A percentile compares a stretch with the other conserved stretches of the same genome.
These are phyloP conservation scores for Zostera marina DNA, from an alignment of 116 monocot genomes.

Conservation along the genomic window DNA sequence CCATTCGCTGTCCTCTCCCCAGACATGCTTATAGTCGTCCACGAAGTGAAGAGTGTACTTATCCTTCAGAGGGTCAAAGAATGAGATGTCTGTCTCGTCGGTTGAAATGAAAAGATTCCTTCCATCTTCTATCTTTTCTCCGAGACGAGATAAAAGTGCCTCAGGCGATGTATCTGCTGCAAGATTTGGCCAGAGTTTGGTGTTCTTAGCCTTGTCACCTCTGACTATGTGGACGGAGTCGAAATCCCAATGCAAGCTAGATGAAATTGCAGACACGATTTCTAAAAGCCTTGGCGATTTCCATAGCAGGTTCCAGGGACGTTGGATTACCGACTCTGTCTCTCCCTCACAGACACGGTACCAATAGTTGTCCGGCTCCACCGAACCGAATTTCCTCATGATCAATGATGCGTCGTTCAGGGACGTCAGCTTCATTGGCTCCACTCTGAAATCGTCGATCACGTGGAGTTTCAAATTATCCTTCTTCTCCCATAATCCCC, in stretches of 20 bases:
- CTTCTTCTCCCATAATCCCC: constrained; percentile 73
- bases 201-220: constrained; percentile 72
- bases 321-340: constrained; percentile 60
- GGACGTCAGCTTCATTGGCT: constrained; percentile 52
- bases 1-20: constrained; percentile 86
- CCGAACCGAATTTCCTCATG: constrained; percentile 78
- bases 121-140: constrained; percentile 58
- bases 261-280: constrained; percentile 69
- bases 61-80: constrained; percentile 73
- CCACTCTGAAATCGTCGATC: constrained; percentile 65
- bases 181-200: constrained; percentile 65
- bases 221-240: constrained; percentile 70
- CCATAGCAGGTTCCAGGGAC: constrained; percentile 76
- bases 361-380: constrained; percentile 96
- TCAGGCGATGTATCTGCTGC: constrained; percentile 66
- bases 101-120: constrained; percentile 74
- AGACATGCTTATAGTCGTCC: constrained; percentile 73
- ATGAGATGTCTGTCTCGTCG: constrained; percentile 37
- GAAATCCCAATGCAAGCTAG: constrained; percentile 76
- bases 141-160: constrained; percentile 36
- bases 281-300: constrained; percentile 74
- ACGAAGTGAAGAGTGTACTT: constrained; percentile 65
- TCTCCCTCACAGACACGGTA: constrained; percentile 94
- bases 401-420: constrained; percentile 48
- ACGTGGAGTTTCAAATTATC: constrained; percentile 40